These are phyloP conservation scores for Tuctoria greenei DNA, from an alignment of 176 grass and related monocot species.

Conservation along the genomic window DNA sequence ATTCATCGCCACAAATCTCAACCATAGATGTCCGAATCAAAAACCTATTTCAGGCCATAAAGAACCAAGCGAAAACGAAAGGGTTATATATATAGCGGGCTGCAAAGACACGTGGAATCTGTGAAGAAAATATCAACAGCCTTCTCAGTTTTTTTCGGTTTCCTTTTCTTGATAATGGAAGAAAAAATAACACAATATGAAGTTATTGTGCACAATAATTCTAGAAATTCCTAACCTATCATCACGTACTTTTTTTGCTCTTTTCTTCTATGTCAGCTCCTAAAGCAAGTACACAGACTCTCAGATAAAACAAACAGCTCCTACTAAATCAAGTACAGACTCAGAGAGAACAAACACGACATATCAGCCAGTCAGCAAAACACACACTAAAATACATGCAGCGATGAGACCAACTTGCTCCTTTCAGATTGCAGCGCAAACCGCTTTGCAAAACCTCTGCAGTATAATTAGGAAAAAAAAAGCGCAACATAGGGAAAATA, in stretches of 20 bases:
- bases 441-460: not conserved
- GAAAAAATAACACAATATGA: not conserved
- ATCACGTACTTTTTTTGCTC: not conserved
- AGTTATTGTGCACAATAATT: slow-evolving; percentile 13
- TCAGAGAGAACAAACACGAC: too few relatives aligned
- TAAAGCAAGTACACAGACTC: slow-evolving; percentile 6
- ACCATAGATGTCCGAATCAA: slow-evolving; percentile 34
- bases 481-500: not conserved
- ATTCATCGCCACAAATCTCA: not conserved
- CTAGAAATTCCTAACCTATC: not conserved
- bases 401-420: slow-evolving; percentile 23
- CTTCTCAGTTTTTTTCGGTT: not conserved
- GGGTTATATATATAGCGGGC: not conserved
- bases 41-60: slow-evolving; percentile 27
- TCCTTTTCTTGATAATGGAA: slow-evolving; percentile 29
- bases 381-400: not conserved
- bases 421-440: not conserved
- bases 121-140: slow-evolving; percentile 9
- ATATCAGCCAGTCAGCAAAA: slow-evolving; percentile 5
- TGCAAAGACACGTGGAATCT: slow-evolving; percentile 18
- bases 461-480: slow-evolving; percentile 15
- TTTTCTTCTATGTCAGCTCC: slow-evolving; percentile 37
- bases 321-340: too few relatives aligned
- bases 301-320: not conserved
- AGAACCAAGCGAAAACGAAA: slow-evolving; percentile 36